Percentiles rank a stretch among this genome's conserved stretches.
phyloP scores from a whole-genome alignment of 2,329 filamentous ascomycete genomes.

The Exserohilum rostratum region DNA sequence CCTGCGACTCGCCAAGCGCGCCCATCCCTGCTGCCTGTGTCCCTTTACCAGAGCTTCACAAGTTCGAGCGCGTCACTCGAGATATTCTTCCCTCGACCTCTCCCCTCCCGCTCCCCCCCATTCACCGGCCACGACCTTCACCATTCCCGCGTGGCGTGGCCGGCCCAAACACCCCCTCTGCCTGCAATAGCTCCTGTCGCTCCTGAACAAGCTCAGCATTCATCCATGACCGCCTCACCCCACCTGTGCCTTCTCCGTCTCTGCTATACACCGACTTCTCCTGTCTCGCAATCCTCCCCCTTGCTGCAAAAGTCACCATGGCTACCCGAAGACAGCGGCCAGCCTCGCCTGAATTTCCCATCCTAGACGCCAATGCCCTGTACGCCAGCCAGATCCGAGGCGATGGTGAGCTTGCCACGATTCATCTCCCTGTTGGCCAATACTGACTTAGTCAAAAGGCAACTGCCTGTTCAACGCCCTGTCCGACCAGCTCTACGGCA shows the following conservation, averaged over 20 bases:
- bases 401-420: slow-evolving; percentile 61
- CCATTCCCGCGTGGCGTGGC: slow-evolving; percentile 32
- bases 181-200: slow-evolving; percentile 11
- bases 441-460: slow-evolving; percentile 54
- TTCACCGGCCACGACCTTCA: slow-evolving; percentile 16
- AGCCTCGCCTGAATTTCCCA: slow-evolving; percentile 57
- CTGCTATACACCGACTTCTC: slow-evolving; percentile 36
- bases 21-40: slow-evolving; percentile 19
- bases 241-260: slow-evolving; percentile 33
- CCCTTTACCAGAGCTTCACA: slow-evolving; percentile 33
- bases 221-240: slow-evolving; percentile 38
- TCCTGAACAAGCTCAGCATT: slow-evolving; percentile 12
- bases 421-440: slow-evolving; percentile 7
- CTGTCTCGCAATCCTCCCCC: slow-evolving; percentile 37
- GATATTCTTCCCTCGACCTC: slow-evolving; percentile 24
- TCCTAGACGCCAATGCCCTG: slow-evolving; percentile 62
- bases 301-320: slow-evolving; percentile 38
- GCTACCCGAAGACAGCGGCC: slow-evolving; percentile 38
- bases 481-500: slow-evolving; percentile 69
- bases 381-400: slow-evolving; percentile 65
- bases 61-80: slow-evolving; percentile 32
- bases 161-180: slow-evolving; percentile 17
- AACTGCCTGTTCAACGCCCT: slow-evolving; percentile 74
- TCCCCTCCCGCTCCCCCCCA: not conserved
- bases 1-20: slow-evolving; percentile 24